Percentiles rank a stretch among this genome's conserved stretches.
Evolutionary conservation across 345 rosid species (phyloP).

Genomic region (Eucalyptus pauciflora): DNA sequence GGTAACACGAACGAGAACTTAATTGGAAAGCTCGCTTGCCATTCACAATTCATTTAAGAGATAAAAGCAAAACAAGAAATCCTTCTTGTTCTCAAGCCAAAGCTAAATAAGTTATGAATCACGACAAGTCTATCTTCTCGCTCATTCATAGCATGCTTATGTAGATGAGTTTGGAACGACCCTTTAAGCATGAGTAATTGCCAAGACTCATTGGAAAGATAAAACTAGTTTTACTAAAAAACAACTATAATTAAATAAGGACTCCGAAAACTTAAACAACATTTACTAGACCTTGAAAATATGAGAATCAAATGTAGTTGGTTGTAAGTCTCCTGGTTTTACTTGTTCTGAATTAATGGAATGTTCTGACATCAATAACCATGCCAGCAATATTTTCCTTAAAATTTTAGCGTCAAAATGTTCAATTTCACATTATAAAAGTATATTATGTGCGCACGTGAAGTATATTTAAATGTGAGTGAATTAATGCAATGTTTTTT

Average conservation of each 20-base stretch:
- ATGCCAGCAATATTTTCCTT: background rate
- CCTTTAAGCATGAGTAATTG: background rate
- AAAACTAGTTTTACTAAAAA: background rate
- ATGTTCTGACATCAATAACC: background rate
- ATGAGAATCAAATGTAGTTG: background rate
- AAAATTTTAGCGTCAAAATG: background rate
- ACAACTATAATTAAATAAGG: background rate
- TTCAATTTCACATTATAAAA: background rate
- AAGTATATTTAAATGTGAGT: background rate
- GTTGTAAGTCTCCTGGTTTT: background rate
- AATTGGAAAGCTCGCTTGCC: no score
- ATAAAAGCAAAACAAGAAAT: no score
- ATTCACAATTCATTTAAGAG: no score
- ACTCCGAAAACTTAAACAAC: background rate
- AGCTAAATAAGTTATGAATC: no score
- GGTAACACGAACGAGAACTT: no score
- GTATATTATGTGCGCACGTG: no score
- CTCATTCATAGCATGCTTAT: no score
- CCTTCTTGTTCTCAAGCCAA: no score
- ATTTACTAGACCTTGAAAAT: background rate
- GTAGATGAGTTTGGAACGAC: no score
- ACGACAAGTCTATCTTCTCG: no score
- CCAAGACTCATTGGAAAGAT: no score
- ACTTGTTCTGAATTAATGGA: no score
- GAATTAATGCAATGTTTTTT: background rate